phyloP scores from a whole-genome alignment of 305 asterid species.

The Fraxinus dipetala region DNA sequence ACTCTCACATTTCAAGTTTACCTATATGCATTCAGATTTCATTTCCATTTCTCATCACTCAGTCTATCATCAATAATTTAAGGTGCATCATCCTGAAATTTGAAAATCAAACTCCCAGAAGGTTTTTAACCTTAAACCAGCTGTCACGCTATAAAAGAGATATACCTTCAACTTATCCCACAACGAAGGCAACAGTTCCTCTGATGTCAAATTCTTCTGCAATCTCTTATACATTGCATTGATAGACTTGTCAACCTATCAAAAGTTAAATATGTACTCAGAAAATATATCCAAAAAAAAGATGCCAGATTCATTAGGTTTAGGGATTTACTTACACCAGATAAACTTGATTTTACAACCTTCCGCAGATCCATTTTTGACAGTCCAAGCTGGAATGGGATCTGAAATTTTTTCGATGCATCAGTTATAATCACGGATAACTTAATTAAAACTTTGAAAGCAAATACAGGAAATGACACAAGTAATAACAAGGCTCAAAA shows the following conservation, averaged over 20 bases:
- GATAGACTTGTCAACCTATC: constrained; percentile 88
- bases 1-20: background rate
- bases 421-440: constrained; percentile 25
- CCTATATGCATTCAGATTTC: background rate
- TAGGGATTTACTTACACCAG: constrained; percentile 69
- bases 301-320: constrained; percentile 12
- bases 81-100: background rate
- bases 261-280: constrained; percentile 13
- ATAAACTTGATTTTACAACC: constrained; percentile 85
- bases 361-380: constrained; percentile 91
- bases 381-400: constrained; percentile 92
- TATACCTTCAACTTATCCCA: constrained; percentile 99
- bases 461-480: background rate
- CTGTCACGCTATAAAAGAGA: background rate
- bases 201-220: constrained; percentile 91
- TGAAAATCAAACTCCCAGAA: background rate
- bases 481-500: constrained; percentile 1
- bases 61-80: background rate
- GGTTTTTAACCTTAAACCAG: background rate
- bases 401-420: constrained; percentile 49
- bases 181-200: constrained; percentile 91
- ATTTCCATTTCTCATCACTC: background rate
- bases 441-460: constrained; percentile 10
- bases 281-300: constrained; percentile 2
- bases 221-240: constrained; percentile 77